Evolutionary conservation across 2,329 filamentous ascomycete species (phyloP).

Genomic region (Ascochyta viciae-villosae): DNA sequence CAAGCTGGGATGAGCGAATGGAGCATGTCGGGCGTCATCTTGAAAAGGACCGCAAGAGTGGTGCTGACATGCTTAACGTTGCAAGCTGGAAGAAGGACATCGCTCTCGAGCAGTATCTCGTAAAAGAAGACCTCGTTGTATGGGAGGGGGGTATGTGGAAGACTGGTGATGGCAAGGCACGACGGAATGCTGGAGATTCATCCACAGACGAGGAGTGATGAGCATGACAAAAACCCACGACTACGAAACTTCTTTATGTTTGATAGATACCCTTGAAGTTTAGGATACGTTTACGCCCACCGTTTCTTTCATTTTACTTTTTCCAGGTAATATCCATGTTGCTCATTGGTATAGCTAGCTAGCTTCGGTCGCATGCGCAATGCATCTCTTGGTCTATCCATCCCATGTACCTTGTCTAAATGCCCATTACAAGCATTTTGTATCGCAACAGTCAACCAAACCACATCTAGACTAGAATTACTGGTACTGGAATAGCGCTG

Average conservation of each 20-base stretch:
- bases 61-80: slow-evolving; percentile 23
- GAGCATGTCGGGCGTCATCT: slow-evolving; percentile 87
- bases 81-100: slow-evolving; percentile 37
- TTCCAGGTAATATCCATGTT: not conserved
- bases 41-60: slow-evolving; percentile 60
- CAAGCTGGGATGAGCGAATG: slow-evolving; percentile 81
- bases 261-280: slow-evolving; percentile 7
- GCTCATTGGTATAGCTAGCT: not conserved
- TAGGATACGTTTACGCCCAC: not conserved
- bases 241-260: slow-evolving; percentile 2
- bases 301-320: not conserved
- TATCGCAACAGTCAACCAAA: not conserved
- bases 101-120: slow-evolving; percentile 49
- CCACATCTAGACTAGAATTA: too few relatives aligned
- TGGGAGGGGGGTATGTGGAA: slow-evolving; percentile 37
- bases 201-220: slow-evolving; percentile 8
- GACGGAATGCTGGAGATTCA: not conserved
- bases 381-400: not conserved
- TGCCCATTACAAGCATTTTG: not conserved
- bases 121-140: slow-evolving; percentile 48
- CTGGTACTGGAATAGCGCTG: too few relatives aligned
- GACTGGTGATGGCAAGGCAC: slow-evolving; percentile 43
- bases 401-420: not conserved
- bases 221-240: not conserved
- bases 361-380: not conserved